Percentiles rank a stretch among this genome's conserved stretches.
Evolutionary conservation across 1,284 basidiomycete species (phyloP).

Genomic region (Cryptococcus amylolentus): DNA sequence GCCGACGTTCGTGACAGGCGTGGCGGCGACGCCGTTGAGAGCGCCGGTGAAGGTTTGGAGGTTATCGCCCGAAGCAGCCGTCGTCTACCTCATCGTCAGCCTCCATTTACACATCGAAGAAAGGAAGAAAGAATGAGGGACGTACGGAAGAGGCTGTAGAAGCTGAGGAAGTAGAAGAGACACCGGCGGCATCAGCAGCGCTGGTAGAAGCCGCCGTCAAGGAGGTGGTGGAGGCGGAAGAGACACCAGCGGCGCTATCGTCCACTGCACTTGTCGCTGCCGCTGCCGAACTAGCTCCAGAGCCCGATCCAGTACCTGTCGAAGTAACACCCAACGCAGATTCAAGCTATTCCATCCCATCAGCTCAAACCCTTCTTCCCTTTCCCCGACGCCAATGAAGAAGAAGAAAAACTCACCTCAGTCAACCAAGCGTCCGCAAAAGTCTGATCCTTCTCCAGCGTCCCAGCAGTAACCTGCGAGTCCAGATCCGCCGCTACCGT

Average conservation of each 20-base stretch:
- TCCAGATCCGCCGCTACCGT: slow-evolving; percentile 24
- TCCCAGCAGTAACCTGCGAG: slow-evolving; percentile 22
- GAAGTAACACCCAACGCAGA: slow-evolving; percentile 27
- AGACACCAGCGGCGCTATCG: slow-evolving; percentile 15
- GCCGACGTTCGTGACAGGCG: slow-evolving; percentile 15
- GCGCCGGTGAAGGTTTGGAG: slow-evolving; percentile 60
- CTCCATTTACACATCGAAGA: too few relatives aligned
- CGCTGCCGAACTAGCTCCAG: slow-evolving; percentile 20
- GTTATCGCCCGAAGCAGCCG: slow-evolving; percentile 45
- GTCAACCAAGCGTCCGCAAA: slow-evolving; percentile 40
- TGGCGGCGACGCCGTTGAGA: slow-evolving; percentile 24
- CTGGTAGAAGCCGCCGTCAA: neutral
- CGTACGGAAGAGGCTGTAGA: neutral
- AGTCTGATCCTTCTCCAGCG: slow-evolving; percentile 21
- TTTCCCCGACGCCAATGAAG: too few relatives aligned
- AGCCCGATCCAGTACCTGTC: slow-evolving; percentile 11
- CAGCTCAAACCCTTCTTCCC: neutral
- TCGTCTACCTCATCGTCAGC: slow-evolving; percentile 6
- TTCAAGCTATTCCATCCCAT: slow-evolving; percentile 15
- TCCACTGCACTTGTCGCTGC: slow-evolving; percentile 21
- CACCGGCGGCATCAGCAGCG: neutral
- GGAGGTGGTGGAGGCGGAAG: slow-evolving; percentile 13
- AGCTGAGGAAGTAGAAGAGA: neutral
- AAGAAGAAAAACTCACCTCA: slow-evolving; percentile 14
- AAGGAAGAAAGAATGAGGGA: too few relatives aligned